These are phyloP conservation scores for Oropetium thomaeum DNA, from an alignment of 176 grass and related monocot genomes.

Conservation along the genomic window DNA sequence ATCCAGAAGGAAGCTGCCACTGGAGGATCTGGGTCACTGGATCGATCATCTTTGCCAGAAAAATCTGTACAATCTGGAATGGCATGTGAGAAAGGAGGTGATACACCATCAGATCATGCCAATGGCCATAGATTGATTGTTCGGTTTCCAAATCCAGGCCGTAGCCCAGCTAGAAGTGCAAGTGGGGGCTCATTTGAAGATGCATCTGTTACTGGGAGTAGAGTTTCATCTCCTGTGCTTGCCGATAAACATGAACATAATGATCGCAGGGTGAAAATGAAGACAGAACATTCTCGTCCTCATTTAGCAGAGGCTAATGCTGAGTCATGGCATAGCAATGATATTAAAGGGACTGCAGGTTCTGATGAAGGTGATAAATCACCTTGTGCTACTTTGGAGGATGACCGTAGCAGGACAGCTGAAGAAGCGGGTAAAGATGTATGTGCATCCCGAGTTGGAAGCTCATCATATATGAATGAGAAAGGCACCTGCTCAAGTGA, in stretches of 20 bases:
- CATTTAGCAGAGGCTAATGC: slow-evolving; percentile 49
- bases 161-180: slow-evolving; percentile 60
- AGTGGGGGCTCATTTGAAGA: slow-evolving; percentile 68
- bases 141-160: slow-evolving; percentile 69
- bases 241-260: slow-evolving; percentile 66
- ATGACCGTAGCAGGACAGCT: slow-evolving; percentile 23
- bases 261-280: slow-evolving; percentile 63
- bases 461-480: slow-evolving; percentile 56
- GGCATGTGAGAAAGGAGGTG: slow-evolving; percentile 57
- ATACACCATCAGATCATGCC: slow-evolving; percentile 39
- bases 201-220: slow-evolving; percentile 43
- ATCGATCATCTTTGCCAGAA: slow-evolving; percentile 46
- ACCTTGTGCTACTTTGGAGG: slow-evolving; percentile 43
- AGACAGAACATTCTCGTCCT: slow-evolving; percentile 45
- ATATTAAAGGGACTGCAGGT: slow-evolving; percentile 45
- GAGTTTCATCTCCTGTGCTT: slow-evolving; percentile 51
- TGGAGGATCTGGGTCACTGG: slow-evolving; percentile 45
- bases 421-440: slow-evolving; percentile 50
- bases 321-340: slow-evolving; percentile 68
- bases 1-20: slow-evolving; percentile 50
- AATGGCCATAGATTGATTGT: slow-evolving; percentile 78
- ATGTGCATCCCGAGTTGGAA: slow-evolving; percentile 38
- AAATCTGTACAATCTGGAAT: slow-evolving; percentile 61
- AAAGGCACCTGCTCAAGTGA: slow-evolving; percentile 40
- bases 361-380: slow-evolving; percentile 70